Percentiles rank a stretch among this genome's conserved stretches.
Evolutionary conservation across 257 asterid genomes (phyloP).

Genomic region (Catharanthus roseus): DNA sequence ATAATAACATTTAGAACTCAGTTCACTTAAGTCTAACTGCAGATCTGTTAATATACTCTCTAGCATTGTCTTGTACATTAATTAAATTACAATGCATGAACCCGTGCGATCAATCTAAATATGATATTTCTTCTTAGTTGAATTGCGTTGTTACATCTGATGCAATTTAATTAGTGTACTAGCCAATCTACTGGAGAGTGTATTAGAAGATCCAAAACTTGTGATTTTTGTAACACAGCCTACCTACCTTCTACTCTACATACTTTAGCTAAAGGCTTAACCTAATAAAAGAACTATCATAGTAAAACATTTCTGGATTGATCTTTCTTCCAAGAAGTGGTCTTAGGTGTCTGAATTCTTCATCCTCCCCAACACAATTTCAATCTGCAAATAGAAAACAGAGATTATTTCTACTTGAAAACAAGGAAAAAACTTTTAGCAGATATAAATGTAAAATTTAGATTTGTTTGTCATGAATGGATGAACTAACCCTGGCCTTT

Average conservation of each 20-base stretch:
- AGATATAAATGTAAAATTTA: not conserved
- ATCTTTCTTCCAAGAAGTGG: not conserved
- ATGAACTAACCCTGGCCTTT: conserved; percentile 22
- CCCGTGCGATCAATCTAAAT: too few relatives aligned
- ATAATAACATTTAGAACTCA: not conserved
- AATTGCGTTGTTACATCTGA: too few relatives aligned
- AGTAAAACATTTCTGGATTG: not conserved
- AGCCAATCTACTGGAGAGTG: too few relatives aligned
- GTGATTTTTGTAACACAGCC: too few relatives aligned
- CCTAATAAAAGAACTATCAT: not conserved
- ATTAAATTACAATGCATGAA: too few relatives aligned
- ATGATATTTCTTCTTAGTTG: too few relatives aligned
- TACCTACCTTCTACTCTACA: not conserved
- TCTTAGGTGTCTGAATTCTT: not conserved
- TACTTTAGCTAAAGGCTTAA: not conserved
- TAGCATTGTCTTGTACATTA: too few relatives aligned
- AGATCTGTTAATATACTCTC: too few relatives aligned
- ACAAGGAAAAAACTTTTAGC: not conserved
- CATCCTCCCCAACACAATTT: conserved; percentile 9
- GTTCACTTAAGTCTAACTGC: too few relatives aligned
- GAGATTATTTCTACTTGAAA: not conserved
- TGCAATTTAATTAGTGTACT: too few relatives aligned
- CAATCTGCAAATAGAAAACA: conserved; percentile 14
- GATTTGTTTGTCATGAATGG: not conserved
- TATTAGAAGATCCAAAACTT: too few relatives aligned